phyloP scores from a whole-genome alignment of 2,329 filamentous ascomycete species.

The Claviceps arundinis region DNA sequence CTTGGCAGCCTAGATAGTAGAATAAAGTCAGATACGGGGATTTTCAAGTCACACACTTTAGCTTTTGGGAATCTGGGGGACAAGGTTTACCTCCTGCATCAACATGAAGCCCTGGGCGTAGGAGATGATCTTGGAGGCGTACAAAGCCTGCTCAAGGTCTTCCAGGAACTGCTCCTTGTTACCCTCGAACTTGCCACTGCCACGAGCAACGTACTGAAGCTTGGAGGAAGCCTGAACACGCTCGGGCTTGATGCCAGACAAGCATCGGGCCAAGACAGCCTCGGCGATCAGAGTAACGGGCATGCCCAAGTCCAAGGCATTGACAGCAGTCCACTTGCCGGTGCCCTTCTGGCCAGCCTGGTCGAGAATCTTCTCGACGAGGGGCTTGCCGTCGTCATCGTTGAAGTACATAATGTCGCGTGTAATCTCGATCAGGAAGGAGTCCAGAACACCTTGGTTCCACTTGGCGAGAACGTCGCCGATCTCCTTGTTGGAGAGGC shows the following conservation, averaged over 20 bases:
- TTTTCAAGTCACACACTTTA: neutral
- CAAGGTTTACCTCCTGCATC: conserved; percentile 72
- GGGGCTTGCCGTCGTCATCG: conserved; percentile 78
- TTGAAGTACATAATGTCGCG: conserved; percentile 98
- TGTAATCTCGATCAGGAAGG: conserved; percentile 98
- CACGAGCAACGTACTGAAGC: conserved; percentile 60
- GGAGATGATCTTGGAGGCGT: conserved; percentile 99
- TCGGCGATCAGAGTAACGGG: conserved; percentile 96
- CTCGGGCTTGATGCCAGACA: conserved; percentile 90
- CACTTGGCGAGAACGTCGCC: conserved; percentile 87
- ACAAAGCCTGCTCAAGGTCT: conserved; percentile 96
- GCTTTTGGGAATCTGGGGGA: neutral
- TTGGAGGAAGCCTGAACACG: conserved; percentile 68
- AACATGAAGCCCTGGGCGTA: conserved; percentile 99
- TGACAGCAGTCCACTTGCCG: conserved; percentile 99
- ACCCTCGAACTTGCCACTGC: conserved; percentile 63
- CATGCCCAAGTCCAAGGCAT: conserved; percentile 96
- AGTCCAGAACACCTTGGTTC: conserved; percentile 98
- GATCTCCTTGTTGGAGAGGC: conserved; percentile 83
- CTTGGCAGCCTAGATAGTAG: conserved; percentile 60
- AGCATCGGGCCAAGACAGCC: conserved; percentile 86
- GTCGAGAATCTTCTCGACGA: conserved; percentile 98
- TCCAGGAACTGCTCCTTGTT: conserved; percentile 89
- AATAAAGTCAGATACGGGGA: neutral
- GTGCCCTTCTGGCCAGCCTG: conserved; percentile 98